Evolutionary conservation across 2,329 filamentous ascomycete species (phyloP).

Genomic region (Curvularia lunata): DNA sequence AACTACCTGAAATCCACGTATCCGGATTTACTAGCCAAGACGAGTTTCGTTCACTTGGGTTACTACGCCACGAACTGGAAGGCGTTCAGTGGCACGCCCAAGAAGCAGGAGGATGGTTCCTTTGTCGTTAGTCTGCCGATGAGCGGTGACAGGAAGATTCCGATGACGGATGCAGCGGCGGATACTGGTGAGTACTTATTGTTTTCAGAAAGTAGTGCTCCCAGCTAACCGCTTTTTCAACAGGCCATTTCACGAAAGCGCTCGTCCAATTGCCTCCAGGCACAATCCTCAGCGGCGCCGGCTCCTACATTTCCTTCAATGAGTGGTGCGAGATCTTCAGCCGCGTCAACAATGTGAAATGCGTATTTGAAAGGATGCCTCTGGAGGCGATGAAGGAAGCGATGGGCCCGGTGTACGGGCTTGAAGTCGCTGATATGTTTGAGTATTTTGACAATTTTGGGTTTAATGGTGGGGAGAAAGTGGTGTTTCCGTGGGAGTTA

Average conservation of each 20-base stretch:
- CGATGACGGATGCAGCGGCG: conserved; percentile 19
- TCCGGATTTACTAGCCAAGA: conserved; percentile 35
- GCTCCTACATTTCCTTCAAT: conserved; percentile 28
- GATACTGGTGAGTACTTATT: conserved; percentile 30
- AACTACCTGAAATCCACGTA: conserved; percentile 46
- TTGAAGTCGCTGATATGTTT: conserved; percentile 44
- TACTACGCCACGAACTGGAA: conserved; percentile 35
- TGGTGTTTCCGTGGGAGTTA: conserved; percentile 40
- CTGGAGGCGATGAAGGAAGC: conserved; percentile 28
- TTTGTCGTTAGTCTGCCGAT: conserved; percentile 28
- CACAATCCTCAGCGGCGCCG: conserved; percentile 33
- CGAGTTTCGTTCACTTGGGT: conserved; percentile 36
- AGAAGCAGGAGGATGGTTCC: conserved; percentile 30
- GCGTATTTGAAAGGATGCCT: conserved; percentile 23
- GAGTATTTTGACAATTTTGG: conserved; percentile 47
- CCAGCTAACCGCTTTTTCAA: conserved; percentile 1
- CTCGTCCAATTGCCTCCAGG: conserved; percentile 32
- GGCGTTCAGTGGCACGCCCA: conserved; percentile 10
- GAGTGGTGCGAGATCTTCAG: conserved; percentile 36
- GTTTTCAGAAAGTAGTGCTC: neutral
- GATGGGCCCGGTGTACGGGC: conserved; percentile 28
- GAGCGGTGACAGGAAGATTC: conserved; percentile 28
- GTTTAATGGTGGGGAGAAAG: conserved; percentile 45
- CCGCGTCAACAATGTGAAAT: conserved; percentile 24
- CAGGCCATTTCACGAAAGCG: conserved; percentile 31